Conservation (phyloP, 2,329 filamentous ascomycete species). For the Cladosporium sp. region DNA sequence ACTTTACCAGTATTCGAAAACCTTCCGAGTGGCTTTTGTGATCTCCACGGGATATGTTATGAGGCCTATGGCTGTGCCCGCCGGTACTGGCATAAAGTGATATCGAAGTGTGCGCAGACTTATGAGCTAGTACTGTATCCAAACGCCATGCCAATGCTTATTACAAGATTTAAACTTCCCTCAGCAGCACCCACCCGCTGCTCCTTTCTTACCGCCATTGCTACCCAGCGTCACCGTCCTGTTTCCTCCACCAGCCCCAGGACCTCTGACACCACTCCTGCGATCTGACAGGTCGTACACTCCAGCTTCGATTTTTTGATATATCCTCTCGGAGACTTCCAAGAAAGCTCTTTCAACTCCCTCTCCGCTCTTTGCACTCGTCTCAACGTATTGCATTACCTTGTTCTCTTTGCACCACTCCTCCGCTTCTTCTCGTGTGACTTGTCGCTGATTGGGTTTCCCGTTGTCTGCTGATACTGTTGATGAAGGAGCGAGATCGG, state of each 20-base stretch:
- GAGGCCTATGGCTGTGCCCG: no score
- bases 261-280: slow-evolving; percentile 81
- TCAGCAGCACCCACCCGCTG: slow-evolving; percentile 7
- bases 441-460: slow-evolving; percentile 65
- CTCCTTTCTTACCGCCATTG: slow-evolving; percentile 4
- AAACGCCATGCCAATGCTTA: slow-evolving; percentile 6
- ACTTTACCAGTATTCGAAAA: no score
- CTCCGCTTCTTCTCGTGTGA: slow-evolving; percentile 77
- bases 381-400: slow-evolving; percentile 91
- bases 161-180: background rate
- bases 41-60: no score
- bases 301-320: slow-evolving; percentile 92
- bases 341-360: slow-evolving; percentile 91
- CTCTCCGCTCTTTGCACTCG: slow-evolving; percentile 90
- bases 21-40: no score
- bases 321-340: slow-evolving; percentile 90
- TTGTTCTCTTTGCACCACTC: slow-evolving; percentile 84
- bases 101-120: background rate
- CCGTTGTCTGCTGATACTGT: slow-evolving; percentile 31
- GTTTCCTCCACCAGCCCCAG: slow-evolving; percentile 45
- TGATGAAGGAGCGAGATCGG: slow-evolving; percentile 62
- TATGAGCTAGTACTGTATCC: background rate
- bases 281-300: slow-evolving; percentile 93
- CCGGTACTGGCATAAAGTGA: no score
- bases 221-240: slow-evolving; percentile 38